Evolutionary conservation across 345 rosid genomes (phyloP).

Genomic region (Gossypium herbaceum): DNA sequence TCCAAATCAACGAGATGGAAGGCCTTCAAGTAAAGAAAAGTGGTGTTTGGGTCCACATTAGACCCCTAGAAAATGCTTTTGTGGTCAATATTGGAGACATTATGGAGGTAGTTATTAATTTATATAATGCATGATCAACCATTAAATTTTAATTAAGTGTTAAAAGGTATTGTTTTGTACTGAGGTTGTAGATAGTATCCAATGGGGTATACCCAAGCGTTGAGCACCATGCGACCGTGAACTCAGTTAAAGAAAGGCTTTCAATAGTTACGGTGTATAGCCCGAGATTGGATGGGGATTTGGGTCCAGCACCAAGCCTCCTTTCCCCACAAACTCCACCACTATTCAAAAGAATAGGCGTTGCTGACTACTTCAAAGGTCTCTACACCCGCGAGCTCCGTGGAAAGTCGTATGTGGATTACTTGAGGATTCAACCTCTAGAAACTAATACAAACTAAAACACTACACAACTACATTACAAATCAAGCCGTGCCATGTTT

Average conservation of each 20-base stretch:
- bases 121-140: neutral
- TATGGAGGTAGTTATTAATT: slow-evolving; percentile 20
- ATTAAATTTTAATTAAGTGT: neutral
- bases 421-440: neutral
- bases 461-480: neutral
- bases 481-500: too few species aligned
- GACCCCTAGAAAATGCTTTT: slow-evolving; percentile 18
- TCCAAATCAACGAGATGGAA: slow-evolving; percentile 23
- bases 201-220: slow-evolving; percentile 25
- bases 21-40: slow-evolving; percentile 28
- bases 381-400: neutral
- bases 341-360: slow-evolving; percentile 11
- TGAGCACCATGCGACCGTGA: slow-evolving; percentile 24
- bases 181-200: slow-evolving; percentile 8
- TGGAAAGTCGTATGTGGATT: slow-evolving; percentile 18
- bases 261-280: slow-evolving; percentile 15
- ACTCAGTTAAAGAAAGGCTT: slow-evolving; percentile 10
- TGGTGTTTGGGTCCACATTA: slow-evolving; percentile 22
- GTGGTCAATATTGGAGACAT: slow-evolving; percentile 30
- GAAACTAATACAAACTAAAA: neutral
- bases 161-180: too few species aligned
- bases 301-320: slow-evolving; percentile 17
- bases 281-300: slow-evolving; percentile 16
- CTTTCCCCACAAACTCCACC: slow-evolving; percentile 14
- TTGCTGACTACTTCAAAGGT: slow-evolving; percentile 16